Base-by-base conservation (phyloP, 2,329 filamentous ascomycete genomes). In the Beauveria sp. region DNA sequence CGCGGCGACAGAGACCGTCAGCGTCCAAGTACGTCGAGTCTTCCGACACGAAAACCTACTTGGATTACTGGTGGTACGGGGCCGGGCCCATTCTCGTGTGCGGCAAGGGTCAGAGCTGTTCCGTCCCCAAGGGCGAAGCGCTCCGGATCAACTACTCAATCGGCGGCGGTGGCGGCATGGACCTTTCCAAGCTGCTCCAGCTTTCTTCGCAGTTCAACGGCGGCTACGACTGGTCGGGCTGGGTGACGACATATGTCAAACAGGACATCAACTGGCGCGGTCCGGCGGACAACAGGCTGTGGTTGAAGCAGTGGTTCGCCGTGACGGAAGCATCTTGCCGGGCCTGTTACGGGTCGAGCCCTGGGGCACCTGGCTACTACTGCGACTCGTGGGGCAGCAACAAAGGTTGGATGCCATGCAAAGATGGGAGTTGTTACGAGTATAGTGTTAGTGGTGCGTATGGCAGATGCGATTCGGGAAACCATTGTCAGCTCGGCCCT, bases 241-340 rank as follows among this genome's bases (percentile, higher is more conserved):
- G 16, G 10, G 34, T 40, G 30, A 53, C 20, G 30, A 30, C 47
- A 4, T 5, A 5, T 18, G 47, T 50, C 26, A 20, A 12, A 18
- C 14, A 56, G 8, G 40, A 56, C 22, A 45, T 45, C 14, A 5
- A 38, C 43, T 58, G 55, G 55, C 24, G 18, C 18, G 55, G 55
- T 9, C 43, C 55, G n/a, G 14, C n/a, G 12, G 18, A 58, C 12
- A 24, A 18, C n/a, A 24, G 55, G n/a, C 2, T 49, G 8, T 58
- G 55, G 55, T 6, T 58, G n/a, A 58, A 58, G 55, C 28, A 49
- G 43, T 58, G 55, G 55, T 58, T 58, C 34, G 26, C 55, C 34
- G 55, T 58, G 10, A 58, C 43, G 2, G 55, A 58, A 20, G 55
- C 43, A 8, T 40, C 3, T 9, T 58, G 55, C 18, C 28, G 30